These are phyloP conservation scores for Lanzia echinophila DNA, from an alignment of 2,329 filamentous ascomycete species.

Conservation along the genomic window DNA sequence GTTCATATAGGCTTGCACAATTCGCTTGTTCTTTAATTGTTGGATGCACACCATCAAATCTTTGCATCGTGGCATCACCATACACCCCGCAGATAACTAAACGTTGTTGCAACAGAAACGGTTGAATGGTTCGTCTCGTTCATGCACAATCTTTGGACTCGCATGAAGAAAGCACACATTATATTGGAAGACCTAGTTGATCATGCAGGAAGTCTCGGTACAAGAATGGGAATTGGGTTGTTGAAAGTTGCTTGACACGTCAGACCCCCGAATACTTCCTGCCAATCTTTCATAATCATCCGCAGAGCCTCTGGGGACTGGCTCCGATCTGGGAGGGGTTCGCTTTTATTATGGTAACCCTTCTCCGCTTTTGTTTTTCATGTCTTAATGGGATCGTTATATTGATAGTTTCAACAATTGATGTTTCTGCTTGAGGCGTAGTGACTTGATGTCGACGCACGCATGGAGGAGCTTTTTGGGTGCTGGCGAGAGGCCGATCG, in stretches of 20 bases:
- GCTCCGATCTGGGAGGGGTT: not conserved
- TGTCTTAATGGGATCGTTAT: not conserved
- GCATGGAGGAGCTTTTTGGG: slow-evolving; percentile 32
- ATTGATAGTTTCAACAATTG: not conserved
- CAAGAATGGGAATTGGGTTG: slow-evolving; percentile 19
- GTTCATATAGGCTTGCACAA: slow-evolving; percentile 19
- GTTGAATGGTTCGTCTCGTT: slow-evolving; percentile 19
- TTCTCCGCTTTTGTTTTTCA: not conserved
- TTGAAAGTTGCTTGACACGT: slow-evolving; percentile 23
- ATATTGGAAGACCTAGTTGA: not conserved
- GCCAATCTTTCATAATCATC: slow-evolving; percentile 14
- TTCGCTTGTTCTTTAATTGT: slow-evolving; percentile 20
- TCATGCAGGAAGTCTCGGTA: slow-evolving; percentile 14
- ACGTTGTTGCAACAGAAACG: slow-evolving; percentile 9
- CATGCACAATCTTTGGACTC: not conserved
- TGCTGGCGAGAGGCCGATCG: slow-evolving; percentile 50
- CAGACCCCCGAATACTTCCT: slow-evolving; percentile 20
- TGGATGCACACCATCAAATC: slow-evolving; percentile 18
- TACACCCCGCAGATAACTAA: slow-evolving; percentile 8
- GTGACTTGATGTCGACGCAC: slow-evolving; percentile 25
- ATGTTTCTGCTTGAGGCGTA: not conserved
- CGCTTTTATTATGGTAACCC: not conserved
- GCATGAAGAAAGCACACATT: not conserved
- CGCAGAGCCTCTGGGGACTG: slow-evolving; percentile 18
- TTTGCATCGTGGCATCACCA: slow-evolving; percentile 25